Base-by-base conservation (phyloP, 306 rosid genomes). In the Cyclanthera cordifolia region DNA sequence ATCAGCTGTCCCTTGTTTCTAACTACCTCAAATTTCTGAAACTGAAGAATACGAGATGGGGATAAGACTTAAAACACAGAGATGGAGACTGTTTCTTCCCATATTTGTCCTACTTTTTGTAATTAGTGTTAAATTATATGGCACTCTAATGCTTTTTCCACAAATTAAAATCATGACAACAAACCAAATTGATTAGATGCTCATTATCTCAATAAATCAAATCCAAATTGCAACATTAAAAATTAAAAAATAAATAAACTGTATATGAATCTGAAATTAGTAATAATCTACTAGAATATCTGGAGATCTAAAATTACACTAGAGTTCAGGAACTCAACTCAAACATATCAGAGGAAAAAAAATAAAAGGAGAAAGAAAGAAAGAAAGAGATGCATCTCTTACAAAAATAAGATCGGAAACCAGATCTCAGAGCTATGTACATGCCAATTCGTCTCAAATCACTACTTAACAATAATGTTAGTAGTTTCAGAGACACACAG, bases 401-500 rank as follows among this genome's bases (percentile, higher is more conserved):
- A 16, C 45, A 58, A 32, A 58, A 16, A 30, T 58, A 27, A 30
- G 37, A 58, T 39, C 51, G 41, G 49, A 15, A 20, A 66, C 34
- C 65, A 53, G 63, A 70, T 70, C 51, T 53, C 28, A 41, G 16
- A 15, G 23, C 49, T 34, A 20, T 70, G 24, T 70, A 37, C 73
- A 53, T 20, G 49, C 73, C 21, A 70, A 6, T 50, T 53, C 20
- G 10, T 58, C 24, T 8, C 53, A 45, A 15, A 53, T 54, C 28
- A 43, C 21, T 52, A 53, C 39, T 43, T 41, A 10, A 13, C 21
- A 0, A 39, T 25, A 12, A 53, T 17, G 60, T 14, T 13, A n/a
- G 50, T 9, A 14, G 67, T 30, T 30, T 59, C 47, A n/a, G 67
- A n/a, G 66, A 16, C n/a, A 6, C 48, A 16, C 7, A 34, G 5